These are phyloP conservation scores for Pontederia paniculata DNA, from an alignment of 176 grass and related monocot genomes.

Conservation along the genomic window DNA sequence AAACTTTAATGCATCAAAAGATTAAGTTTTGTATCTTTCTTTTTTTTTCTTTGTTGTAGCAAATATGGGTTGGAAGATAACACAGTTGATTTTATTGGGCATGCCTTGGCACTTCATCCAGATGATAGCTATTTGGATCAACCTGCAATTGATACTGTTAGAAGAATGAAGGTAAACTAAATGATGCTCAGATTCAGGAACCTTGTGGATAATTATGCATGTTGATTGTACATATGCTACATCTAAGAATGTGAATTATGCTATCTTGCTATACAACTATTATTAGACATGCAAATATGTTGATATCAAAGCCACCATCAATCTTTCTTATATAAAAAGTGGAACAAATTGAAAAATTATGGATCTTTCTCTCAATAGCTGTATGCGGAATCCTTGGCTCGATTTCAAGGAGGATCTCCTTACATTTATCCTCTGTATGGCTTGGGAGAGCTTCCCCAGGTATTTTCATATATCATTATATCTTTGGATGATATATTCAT, in stretches of 20 bases:
- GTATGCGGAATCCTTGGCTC: constrained; percentile 74
- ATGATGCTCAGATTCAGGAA: background rate
- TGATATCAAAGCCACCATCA: too few relatives aligned
- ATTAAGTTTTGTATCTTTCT: constrained; percentile 7
- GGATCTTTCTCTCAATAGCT: constrained; percentile 26
- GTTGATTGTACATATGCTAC: too few relatives aligned
- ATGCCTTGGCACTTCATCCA: constrained; percentile 77
- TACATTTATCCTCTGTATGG: constrained; percentile 98
- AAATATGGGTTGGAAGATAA: constrained; percentile 94
- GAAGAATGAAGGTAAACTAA: constrained; percentile 69
- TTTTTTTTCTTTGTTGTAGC: constrained; percentile 32
- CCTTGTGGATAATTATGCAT: too few relatives aligned
- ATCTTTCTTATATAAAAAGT: too few relatives aligned
- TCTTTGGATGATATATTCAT: too few relatives aligned
- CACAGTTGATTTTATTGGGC: constrained; percentile 86
- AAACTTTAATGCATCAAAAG: background rate
- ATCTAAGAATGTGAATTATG: background rate
- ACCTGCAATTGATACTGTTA: constrained; percentile 81
- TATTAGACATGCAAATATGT: background rate
- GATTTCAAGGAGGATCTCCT: constrained; percentile 81
- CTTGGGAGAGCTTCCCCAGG: constrained; percentile 87
- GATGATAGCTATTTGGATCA: constrained; percentile 76
- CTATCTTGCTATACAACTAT: background rate
- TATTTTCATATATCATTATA: constrained; percentile 8
- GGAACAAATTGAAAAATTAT: too few relatives aligned